These are phyloP conservation scores for Phytophthora tubulina DNA, from an alignment of 352 stramenopile genomes.

Conservation along the genomic window DNA sequence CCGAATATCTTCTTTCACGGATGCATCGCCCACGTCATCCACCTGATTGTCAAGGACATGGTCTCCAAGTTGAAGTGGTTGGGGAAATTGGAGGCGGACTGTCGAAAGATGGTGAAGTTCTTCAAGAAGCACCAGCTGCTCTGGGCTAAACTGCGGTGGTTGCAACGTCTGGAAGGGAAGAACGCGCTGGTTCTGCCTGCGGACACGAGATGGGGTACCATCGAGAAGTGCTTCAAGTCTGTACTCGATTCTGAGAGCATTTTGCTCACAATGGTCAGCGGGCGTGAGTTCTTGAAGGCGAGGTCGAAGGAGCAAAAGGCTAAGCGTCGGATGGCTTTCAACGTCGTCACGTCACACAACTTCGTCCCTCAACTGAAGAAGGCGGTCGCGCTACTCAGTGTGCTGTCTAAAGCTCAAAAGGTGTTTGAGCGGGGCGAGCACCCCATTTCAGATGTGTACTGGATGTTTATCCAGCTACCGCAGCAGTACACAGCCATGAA, in stretches of 20 bases:
- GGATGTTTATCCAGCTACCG: neutral
- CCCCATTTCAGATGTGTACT: neutral
- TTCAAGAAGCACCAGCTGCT: conserved; percentile 24
- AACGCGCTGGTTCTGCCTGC: conserved; percentile 4
- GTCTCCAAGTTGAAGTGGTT: neutral
- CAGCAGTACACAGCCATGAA: neutral
- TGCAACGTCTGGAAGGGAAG: conserved; percentile 10
- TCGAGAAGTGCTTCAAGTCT: conserved; percentile 6
- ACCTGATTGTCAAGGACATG: conserved; percentile 2
- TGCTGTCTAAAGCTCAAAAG: neutral
- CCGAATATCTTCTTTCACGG: conserved; percentile 5
- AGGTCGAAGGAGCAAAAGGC: conserved; percentile 8
- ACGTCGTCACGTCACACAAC: neutral
- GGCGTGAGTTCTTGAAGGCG: neutral
- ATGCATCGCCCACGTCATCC: neutral
- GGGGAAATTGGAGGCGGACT: neutral
- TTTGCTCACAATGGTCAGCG: neutral
- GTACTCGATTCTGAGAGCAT: neutral
- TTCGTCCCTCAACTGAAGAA: conserved; percentile 7
- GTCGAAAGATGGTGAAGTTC: conserved; percentile 8
- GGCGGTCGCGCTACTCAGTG: neutral
- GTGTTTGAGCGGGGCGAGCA: neutral
- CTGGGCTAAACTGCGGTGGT: neutral
- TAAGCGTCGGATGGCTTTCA: conserved; percentile 2
- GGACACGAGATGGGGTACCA: conserved; percentile 11